Evolutionary conservation across 2,329 filamentous ascomycete genomes (phyloP).

Genomic region (Colletotrichum sublineola): DNA sequence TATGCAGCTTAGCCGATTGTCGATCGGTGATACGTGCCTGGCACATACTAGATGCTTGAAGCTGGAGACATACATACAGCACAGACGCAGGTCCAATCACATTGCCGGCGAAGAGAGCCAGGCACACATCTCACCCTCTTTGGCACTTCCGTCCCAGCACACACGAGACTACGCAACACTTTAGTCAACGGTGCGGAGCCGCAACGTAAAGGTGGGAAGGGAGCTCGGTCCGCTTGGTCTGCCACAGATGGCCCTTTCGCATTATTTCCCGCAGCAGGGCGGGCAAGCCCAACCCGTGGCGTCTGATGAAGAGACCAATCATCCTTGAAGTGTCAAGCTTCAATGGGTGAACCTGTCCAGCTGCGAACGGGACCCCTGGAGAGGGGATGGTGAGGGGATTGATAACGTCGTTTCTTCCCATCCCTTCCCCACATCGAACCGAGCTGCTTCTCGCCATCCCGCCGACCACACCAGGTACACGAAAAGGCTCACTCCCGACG

Average conservation of each 20-base stretch:
- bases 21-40: not conserved
- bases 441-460: not conserved
- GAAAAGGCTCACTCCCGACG: not conserved
- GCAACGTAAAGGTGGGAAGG: not conserved
- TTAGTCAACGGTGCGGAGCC: not conserved
- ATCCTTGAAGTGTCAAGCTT: conserved; percentile 36
- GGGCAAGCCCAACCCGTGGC: not conserved
- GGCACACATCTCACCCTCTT: not conserved
- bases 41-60: not conserved
- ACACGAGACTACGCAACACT: not conserved
- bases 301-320: conserved; percentile 25
- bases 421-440: not conserved
- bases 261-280: not conserved
- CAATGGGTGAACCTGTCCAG: not conserved
- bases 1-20: conserved; percentile 2
- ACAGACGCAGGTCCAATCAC: conserved; percentile 4
- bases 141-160: conserved; percentile 17
- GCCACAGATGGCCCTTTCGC: conserved; percentile 9
- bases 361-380: conserved; percentile 26
- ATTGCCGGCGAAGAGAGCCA: not conserved
- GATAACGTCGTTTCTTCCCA: conserved; percentile 29
- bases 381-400: not conserved
- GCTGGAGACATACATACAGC: conserved; percentile 1
- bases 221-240: conserved; percentile 12
- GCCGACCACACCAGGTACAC: not conserved